Evolutionary conservation across 345 rosid genomes (phyloP).

Genomic region (Barbarea vulgaris): DNA sequence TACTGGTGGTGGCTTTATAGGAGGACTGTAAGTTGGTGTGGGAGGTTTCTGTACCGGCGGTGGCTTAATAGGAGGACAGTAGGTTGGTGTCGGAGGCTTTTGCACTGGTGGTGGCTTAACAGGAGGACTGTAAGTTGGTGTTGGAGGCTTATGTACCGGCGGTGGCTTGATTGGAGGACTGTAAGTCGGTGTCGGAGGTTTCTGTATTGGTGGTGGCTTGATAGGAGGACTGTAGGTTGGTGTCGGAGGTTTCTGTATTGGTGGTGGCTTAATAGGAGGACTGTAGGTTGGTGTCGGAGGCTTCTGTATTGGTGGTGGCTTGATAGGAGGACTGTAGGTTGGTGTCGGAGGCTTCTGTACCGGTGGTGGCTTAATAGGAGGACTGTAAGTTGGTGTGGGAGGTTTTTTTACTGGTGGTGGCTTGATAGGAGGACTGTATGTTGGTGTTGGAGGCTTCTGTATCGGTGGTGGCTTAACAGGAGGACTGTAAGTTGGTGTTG

Average conservation of each 20-base stretch:
- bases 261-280: background rate
- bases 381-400: background rate
- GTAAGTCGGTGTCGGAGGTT: constrained; percentile 14
- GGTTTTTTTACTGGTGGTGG: background rate
- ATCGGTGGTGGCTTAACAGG: background rate
- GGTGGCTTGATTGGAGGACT: background rate
- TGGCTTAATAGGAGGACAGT: background rate
- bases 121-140: background rate
- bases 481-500: background rate
- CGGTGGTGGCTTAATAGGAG: background rate
- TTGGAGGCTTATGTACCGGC: background rate
- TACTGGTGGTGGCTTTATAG: background rate
- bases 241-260: background rate
- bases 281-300: background rate
- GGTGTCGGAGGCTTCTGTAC: background rate
- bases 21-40: background rate
- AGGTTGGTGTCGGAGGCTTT: background rate
- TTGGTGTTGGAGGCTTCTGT: constrained; percentile 18
- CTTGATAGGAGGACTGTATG: background rate
- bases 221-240: background rate
- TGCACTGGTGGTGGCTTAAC: background rate
- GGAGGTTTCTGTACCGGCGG: background rate
- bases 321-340: background rate
- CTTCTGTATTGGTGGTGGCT: background rate
- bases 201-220: background rate